Conservation (phyloP, 768 basidiomycete species). For the Tylopilus felleus region DNA sequence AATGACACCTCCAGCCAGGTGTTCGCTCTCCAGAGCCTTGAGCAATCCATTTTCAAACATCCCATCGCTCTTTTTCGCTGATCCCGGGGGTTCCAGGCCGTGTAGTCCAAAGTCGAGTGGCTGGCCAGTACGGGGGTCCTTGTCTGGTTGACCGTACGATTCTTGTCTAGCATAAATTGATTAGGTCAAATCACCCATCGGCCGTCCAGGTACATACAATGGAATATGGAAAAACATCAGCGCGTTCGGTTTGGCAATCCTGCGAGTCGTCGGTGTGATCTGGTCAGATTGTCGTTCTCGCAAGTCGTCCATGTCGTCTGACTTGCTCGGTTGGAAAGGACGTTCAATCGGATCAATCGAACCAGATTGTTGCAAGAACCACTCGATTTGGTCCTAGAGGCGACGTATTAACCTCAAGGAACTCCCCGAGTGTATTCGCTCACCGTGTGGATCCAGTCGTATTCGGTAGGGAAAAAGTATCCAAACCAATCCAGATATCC, state of each 20-base stretch:
- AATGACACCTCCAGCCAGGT: conserved; percentile 42
- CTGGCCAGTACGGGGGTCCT: conserved; percentile 53
- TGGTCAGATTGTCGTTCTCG: conserved; percentile 67
- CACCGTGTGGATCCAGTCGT: conserved; percentile 81
- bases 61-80: conserved; percentile 68
- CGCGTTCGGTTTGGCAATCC: conserved; percentile 89
- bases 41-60: conserved; percentile 85
- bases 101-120: conserved; percentile 68
- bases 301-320: conserved; percentile 43
- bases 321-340: conserved; percentile 78
- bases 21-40: conserved; percentile 67
- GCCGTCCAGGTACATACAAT: conserved; percentile 46
- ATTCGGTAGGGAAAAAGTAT: conserved; percentile 65
- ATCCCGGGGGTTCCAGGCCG: conserved; percentile 55
- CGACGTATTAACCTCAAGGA: not conserved
- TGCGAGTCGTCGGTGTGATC: conserved; percentile 48
- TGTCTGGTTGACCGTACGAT: conserved; percentile 69
- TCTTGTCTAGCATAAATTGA: conserved; percentile 51
- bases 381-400: conserved; percentile 69
- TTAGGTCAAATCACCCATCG: not conserved
- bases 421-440: conserved; percentile 11
- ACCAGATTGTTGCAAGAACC: conserved; percentile 85
- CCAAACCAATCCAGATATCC: conserved; percentile 56
- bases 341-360: conserved; percentile 72
- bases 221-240: conserved; percentile 99